Evolutionary conservation across 306 rosid species (phyloP).

Genomic region (Rosa multiflora): DNA sequence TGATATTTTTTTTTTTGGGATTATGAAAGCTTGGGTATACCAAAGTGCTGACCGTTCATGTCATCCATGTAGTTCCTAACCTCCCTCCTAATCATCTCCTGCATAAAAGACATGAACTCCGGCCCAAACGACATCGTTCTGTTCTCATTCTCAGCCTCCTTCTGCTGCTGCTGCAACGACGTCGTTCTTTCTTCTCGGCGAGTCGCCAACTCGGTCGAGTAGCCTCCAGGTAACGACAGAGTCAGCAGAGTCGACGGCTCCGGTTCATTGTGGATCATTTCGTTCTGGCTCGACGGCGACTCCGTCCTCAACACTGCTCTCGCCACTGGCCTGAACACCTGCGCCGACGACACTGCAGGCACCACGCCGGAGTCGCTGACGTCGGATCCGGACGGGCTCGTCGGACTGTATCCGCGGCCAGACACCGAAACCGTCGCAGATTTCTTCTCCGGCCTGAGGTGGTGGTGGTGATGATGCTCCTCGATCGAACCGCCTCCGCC

Average conservation of each 20-base stretch:
- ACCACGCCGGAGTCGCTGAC: constrained; percentile 37
- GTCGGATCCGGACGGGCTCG: constrained; percentile 45
- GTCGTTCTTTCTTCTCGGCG: neutral
- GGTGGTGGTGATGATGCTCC: neutral
- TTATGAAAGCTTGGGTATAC: constrained; percentile 13
- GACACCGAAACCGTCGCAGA: constrained; percentile 10
- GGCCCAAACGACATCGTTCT: constrained; percentile 26
- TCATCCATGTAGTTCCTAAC: constrained; percentile 46
- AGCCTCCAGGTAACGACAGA: constrained; percentile 37
- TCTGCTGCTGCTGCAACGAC: neutral
- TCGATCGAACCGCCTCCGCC: neutral
- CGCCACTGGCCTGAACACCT: constrained; percentile 9
- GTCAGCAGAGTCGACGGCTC: constrained; percentile 46
- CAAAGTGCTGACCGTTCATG: constrained; percentile 17
- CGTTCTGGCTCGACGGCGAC: constrained; percentile 13
- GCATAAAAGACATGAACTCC: constrained; percentile 36
- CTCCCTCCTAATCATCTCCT: constrained; percentile 48
- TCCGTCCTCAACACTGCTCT: neutral
- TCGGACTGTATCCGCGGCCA: constrained; percentile 18
- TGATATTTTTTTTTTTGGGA: neutral
- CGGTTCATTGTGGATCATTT: neutral
- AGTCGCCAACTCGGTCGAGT: constrained; percentile 8
- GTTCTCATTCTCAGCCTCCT: neutral
- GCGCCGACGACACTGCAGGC: constrained; percentile 8
- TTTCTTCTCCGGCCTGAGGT: constrained; percentile 32